Conservation (phyloP, 768 basidiomycete genomes). For the Gelatoporia subvermispora region DNA sequence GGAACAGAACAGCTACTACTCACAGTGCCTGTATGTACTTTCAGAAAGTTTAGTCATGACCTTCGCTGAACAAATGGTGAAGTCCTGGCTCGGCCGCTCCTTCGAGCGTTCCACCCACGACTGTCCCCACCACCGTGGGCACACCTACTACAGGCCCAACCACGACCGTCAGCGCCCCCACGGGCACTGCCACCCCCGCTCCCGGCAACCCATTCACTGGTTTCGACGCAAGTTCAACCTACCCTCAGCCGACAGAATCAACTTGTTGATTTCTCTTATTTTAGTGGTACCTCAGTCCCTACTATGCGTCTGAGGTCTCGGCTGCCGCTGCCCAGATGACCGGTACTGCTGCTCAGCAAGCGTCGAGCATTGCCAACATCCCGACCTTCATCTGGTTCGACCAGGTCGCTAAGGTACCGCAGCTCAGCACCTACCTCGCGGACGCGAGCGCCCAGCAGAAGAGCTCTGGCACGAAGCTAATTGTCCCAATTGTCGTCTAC, state of each 20-base stretch:
- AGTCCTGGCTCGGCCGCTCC: slow-evolving; percentile 12
- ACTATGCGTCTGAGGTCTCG: slow-evolving; percentile 49
- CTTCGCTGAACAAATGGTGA: background rate
- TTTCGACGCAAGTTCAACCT: slow-evolving; percentile 31
- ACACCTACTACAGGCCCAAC: slow-evolving; percentile 7
- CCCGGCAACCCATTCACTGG: slow-evolving; percentile 52
- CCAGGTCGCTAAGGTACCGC: slow-evolving; percentile 47
- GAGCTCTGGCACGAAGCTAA: slow-evolving; percentile 41
- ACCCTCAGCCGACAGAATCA: background rate
- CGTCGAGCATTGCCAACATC: slow-evolving; percentile 47
- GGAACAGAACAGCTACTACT: slow-evolving; percentile 28
- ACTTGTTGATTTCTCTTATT: background rate
- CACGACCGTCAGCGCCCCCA: slow-evolving; percentile 17
- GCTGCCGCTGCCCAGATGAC: slow-evolving; percentile 46
- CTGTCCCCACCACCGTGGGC: slow-evolving; percentile 10
- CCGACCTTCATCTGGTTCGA: slow-evolving; percentile 65
- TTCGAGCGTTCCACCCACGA: slow-evolving; percentile 8
- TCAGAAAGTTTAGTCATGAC: background rate
- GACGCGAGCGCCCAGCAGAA: slow-evolving; percentile 43
- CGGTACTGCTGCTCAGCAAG: slow-evolving; percentile 46
- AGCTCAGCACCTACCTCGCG: slow-evolving; percentile 52
- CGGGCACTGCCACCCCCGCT: slow-evolving; percentile 26
- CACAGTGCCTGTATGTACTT: slow-evolving; percentile 27
- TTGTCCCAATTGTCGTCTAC: slow-evolving; percentile 37
- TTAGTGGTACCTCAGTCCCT: slow-evolving; percentile 49